Conservation (phyloP, 163 green algal genomes). For the Chloromonas sp. region DNA sequence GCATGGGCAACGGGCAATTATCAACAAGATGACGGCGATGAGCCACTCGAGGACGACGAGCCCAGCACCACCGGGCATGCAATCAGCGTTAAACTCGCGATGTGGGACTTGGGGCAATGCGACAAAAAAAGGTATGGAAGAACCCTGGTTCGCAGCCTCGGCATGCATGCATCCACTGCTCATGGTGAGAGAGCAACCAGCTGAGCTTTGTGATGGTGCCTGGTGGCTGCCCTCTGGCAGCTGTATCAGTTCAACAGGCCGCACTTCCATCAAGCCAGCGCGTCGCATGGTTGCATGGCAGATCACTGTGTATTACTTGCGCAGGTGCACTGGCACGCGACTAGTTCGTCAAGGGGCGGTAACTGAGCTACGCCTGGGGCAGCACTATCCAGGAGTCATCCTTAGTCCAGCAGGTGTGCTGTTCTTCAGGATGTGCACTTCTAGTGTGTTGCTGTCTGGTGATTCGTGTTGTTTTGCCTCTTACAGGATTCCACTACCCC, state of each 20-base stretch:
- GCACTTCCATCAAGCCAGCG: neutral
- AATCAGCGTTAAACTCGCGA: slow-evolving; percentile 40
- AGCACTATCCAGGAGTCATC: slow-evolving; percentile 76
- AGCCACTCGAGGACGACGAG: neutral
- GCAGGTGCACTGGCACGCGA: slow-evolving; percentile 67
- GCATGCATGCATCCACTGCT: neutral
- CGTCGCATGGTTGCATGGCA: neutral
- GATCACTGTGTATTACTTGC: neutral
- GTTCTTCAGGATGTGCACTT: slow-evolving; percentile 13
- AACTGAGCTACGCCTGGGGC: slow-evolving; percentile 47
- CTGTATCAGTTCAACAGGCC: neutral
- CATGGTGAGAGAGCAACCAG: neutral
- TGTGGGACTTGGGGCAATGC: slow-evolving; percentile 97
- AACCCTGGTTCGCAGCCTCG: neutral
- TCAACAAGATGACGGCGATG: neutral
- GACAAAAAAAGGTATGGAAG: slow-evolving; percentile 78
- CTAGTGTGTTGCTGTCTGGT: neutral
- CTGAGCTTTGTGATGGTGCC: neutral
- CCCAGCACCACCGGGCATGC: neutral
- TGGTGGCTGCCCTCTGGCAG: neutral
- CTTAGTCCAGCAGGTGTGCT: slow-evolving; percentile 62
- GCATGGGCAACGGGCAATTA: slow-evolving; percentile 9
- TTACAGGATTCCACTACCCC: neutral
- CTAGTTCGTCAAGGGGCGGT: slow-evolving; percentile 68
- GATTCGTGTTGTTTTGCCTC: neutral